phyloP scores from a whole-genome alignment of 306 rosid genomes.

The Delonix regia region DNA sequence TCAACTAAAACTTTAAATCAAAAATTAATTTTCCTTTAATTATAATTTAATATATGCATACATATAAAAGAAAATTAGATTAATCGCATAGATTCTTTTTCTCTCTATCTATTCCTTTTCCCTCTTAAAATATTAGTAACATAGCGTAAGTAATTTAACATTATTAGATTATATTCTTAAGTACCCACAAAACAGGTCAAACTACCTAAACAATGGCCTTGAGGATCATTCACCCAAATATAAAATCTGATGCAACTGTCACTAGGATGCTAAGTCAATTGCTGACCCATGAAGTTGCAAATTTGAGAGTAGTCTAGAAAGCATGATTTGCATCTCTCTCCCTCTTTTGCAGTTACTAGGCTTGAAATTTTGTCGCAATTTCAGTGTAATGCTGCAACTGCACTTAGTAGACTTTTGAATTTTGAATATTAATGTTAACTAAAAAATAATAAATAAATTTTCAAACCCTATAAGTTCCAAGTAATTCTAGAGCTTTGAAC shows the following conservation, averaged over 20 bases:
- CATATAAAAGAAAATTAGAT: background rate
- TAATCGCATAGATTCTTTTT: background rate
- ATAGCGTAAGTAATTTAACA: background rate
- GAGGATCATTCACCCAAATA: background rate
- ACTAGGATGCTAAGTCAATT: slow-evolving; percentile 19
- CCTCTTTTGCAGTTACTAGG: background rate
- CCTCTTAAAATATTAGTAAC: background rate
- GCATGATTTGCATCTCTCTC: background rate
- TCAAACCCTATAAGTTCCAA: background rate
- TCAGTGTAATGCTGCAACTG: background rate
- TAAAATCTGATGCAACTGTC: background rate
- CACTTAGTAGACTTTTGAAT: background rate
- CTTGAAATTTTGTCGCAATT: slow-evolving; percentile 3
- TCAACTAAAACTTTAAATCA: background rate
- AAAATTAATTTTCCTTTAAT: background rate
- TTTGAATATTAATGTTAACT: background rate
- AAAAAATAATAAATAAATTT: background rate
- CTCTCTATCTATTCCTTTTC: background rate
- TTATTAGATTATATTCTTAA: background rate
- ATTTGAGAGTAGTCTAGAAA: background rate
- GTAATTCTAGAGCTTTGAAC: slow-evolving; percentile 16
- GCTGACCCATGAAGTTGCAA: background rate
- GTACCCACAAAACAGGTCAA: slow-evolving; percentile 8
- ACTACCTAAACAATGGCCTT: background rate
- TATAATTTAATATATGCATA: background rate